These are phyloP conservation scores for Penicillium polonicum DNA, from an alignment of 2,329 filamentous ascomycete species.

Conservation along the genomic window DNA sequence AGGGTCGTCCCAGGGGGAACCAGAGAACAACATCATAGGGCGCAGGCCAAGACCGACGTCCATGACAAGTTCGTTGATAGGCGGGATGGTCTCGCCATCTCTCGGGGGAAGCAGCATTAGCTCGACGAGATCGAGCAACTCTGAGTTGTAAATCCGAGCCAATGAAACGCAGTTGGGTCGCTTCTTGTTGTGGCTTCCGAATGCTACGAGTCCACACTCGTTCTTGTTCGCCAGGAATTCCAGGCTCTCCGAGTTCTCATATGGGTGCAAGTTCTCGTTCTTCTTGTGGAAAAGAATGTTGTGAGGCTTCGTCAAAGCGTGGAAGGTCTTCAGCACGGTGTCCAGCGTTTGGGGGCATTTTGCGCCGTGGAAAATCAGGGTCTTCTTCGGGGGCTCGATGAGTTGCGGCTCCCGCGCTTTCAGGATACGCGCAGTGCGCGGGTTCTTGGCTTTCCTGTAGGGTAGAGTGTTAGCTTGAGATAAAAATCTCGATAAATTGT, in stretches of 20 bases:
- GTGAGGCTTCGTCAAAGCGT: slow-evolving; percentile 78
- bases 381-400: slow-evolving; percentile 84
- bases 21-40: slow-evolving; percentile 88
- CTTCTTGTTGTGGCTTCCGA: slow-evolving; percentile 87
- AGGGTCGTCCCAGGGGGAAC: slow-evolving; percentile 80
- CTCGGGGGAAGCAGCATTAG: slow-evolving; percentile 74
- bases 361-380: slow-evolving; percentile 84
- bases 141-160: slow-evolving; percentile 77
- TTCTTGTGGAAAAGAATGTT: slow-evolving; percentile 95
- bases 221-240: slow-evolving; percentile 98
- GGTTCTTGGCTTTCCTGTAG: slow-evolving; percentile 68
- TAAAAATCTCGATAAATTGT: not conserved
- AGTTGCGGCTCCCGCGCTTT: slow-evolving; percentile 89
- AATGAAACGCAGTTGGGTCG: slow-evolving; percentile 87
- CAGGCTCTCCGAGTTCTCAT: slow-evolving; percentile 81
- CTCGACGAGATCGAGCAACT: slow-evolving; percentile 93
- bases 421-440: slow-evolving; percentile 90
- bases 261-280: slow-evolving; percentile 84
- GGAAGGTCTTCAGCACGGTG: slow-evolving; percentile 79
- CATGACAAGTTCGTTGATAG: slow-evolving; percentile 58
- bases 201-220: slow-evolving; percentile 81
- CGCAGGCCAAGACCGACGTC: slow-evolving; percentile 73
- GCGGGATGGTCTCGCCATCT: slow-evolving; percentile 44
- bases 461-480: not conserved
- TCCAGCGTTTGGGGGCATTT: slow-evolving; percentile 79